Percentiles rank a stretch among this genome's conserved stretches.
These are phyloP conservation scores for Metschnikowia arizonensis DNA, from an alignment of 805 yeast species.

Conservation along the genomic window DNA sequence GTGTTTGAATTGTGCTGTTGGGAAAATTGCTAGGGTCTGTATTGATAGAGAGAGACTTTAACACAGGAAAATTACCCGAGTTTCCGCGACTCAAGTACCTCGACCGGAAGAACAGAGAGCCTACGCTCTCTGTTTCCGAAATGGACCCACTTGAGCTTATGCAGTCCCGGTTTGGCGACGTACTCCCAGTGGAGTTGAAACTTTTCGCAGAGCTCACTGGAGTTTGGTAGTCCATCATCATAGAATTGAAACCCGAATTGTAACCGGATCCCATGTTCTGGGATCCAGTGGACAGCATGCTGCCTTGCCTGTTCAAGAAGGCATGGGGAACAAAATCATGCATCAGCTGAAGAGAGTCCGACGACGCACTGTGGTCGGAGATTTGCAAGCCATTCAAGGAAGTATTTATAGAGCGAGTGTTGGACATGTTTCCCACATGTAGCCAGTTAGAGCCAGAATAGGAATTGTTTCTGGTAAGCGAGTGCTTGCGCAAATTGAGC, in stretches of 20 bases:
- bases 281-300: conserved; percentile 20
- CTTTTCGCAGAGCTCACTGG: conserved; percentile 36
- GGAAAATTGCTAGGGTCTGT: conserved; percentile 22
- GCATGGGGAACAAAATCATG: conserved; percentile 43
- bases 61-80: conserved; percentile 22
- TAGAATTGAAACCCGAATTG: conserved; percentile 25
- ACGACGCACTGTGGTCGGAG: conserved; percentile 26
- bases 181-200: conserved; percentile 22
- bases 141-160: conserved; percentile 5
- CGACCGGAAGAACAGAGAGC: conserved; percentile 12
- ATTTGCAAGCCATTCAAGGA: conserved; percentile 14
- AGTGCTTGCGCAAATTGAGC: conserved; percentile 39
- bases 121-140: conserved; percentile 33
- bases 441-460: conserved; percentile 36
- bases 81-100: conserved; percentile 19
- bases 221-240: conserved; percentile 41
- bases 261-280: conserved; percentile 13
- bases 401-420: conserved; percentile 23
- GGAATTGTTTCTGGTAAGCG: conserved; percentile 41
- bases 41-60: conserved; percentile 36
- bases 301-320: conserved; percentile 26
- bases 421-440: conserved; percentile 41
- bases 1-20: not conserved
- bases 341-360: conserved; percentile 42
- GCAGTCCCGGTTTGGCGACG: conserved; percentile 14